These are phyloP conservation scores for Kalmusia sp. DNA, from an alignment of 2,329 filamentous ascomycete genomes.

Conservation along the genomic window DNA sequence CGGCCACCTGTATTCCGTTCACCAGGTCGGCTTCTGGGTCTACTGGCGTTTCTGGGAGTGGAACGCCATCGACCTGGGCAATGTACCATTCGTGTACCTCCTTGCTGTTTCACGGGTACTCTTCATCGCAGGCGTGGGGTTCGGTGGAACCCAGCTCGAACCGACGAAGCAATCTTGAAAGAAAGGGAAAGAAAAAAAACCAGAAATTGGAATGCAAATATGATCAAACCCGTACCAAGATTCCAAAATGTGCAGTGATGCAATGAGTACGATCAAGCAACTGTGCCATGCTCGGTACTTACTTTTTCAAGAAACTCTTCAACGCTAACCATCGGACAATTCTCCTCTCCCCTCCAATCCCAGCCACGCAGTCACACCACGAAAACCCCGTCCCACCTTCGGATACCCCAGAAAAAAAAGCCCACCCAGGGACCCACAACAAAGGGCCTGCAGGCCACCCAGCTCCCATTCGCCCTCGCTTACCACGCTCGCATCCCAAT, in stretches of 20 bases:
- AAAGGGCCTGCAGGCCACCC: too few species aligned
- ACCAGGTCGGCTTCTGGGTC: constrained; percentile 64
- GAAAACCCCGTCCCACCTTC: constrained; percentile 6
- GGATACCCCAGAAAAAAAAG: constrained; percentile 3
- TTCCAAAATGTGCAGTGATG: too few species aligned
- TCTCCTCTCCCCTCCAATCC: too few species aligned
- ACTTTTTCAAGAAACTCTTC: too few species aligned
- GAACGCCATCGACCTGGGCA: constrained; percentile 74
- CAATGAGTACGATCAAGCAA: too few species aligned
- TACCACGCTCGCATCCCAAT: background rate
- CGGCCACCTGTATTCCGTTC: constrained; percentile 74
- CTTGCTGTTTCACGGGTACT: constrained; percentile 55
- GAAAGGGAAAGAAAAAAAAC: too few species aligned
- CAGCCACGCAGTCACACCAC: background rate
- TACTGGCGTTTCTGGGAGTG: constrained; percentile 69
- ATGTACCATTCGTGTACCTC: constrained; percentile 73
- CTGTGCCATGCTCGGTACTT: too few species aligned
- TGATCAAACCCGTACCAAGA: too few species aligned
- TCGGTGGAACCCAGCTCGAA: constrained; percentile 11
- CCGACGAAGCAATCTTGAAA: constrained; percentile 19
- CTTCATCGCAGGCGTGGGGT: constrained; percentile 37
- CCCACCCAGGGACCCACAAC: too few species aligned
- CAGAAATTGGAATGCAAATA: background rate
- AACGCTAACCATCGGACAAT: too few species aligned
- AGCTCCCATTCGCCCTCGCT: background rate